phyloP scores from a whole-genome alignment of 352 stramenopile genomes.

The Salisapilia sapeloensis region DNA sequence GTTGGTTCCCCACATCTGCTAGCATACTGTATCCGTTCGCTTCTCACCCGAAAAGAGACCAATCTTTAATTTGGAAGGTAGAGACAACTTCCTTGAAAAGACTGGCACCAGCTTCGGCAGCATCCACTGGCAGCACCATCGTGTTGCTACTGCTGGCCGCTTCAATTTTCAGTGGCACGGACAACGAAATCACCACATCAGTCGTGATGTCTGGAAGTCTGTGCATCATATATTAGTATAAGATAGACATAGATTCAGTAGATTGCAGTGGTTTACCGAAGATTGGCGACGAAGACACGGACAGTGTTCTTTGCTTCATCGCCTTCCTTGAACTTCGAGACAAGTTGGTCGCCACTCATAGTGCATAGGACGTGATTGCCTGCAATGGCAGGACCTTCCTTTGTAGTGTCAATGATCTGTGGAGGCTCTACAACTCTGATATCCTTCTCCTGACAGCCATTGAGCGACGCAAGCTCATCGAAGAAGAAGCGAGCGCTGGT shows the following conservation, averaged over 20 bases:
- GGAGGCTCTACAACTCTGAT: too few species aligned
- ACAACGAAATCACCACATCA: slow-evolving; percentile 70
- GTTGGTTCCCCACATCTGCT: too few species aligned
- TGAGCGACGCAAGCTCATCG: slow-evolving; percentile 67
- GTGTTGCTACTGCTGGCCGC: slow-evolving; percentile 38
- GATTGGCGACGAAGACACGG: slow-evolving; percentile 58
- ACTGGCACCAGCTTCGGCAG: slow-evolving; percentile 33
- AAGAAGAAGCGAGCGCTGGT: slow-evolving; percentile 64
- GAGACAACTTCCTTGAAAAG: slow-evolving; percentile 63
- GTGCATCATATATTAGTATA: too few species aligned
- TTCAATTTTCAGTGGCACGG: slow-evolving; percentile 57
- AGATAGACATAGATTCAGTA: background rate
- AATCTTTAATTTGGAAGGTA: slow-evolving; percentile 54
- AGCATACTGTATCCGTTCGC: too few species aligned
- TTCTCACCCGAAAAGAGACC: slow-evolving; percentile 20
- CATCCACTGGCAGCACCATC: too few species aligned
- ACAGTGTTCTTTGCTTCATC: slow-evolving; percentile 72
- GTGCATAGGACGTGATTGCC: slow-evolving; percentile 18
- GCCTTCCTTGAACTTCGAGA: slow-evolving; percentile 76
- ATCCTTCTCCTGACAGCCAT: slow-evolving; percentile 45
- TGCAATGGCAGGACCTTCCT: slow-evolving; percentile 14
- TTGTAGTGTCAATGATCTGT: slow-evolving; percentile 19
- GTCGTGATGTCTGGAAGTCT: slow-evolving; percentile 53
- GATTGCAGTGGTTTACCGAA: slow-evolving; percentile 14
- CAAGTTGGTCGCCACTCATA: slow-evolving; percentile 56